Base-by-base conservation (phyloP, 306 rosid species). In the Cucurbita ficifolia region DNA sequence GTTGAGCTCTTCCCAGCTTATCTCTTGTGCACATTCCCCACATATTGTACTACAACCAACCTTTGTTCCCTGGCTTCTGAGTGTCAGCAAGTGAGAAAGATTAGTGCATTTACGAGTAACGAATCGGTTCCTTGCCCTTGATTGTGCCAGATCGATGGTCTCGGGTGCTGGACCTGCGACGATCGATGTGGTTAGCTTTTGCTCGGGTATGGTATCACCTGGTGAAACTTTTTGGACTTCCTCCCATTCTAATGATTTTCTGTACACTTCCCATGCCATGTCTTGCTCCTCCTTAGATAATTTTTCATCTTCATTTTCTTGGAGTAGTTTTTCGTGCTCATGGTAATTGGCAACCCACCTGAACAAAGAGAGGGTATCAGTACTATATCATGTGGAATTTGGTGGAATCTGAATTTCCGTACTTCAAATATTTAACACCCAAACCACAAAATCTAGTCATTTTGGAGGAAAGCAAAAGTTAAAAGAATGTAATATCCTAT, bases 271-370 rank as follows among this genome's bases (percentile, higher is more conserved):
- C 97, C 94, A 90, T 55, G 98, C 97, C 96, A 90, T 81, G 82
- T 89, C 98, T 82, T 94, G 96, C 86, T 94, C 98, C 81, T 94
- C 98, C 82, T 94, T 94, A 6, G 98, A 88, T 45, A 94, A 89
- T 58, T 81, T 90, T 81, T 94, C 98, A 72, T 86, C 98, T 85
- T 90, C 98, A 56, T 89, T 94, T 83, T 94, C 97, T 87, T 90
- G 98, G 46, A 94, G 78, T 56, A 94, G 86, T 12, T 95, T 81
- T 81, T 94, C 98, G 18, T 94, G 98, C 78, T 85, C 88, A 51
- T 94, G 98, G 80, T 79, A 94, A 80, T 90, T 87, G 54, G 86
- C 91, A 61, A 94, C 88, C 98, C 97, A 94, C 75, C 97, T 94
- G 62, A 77, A 76, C 39, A 57, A 3, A 59, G 63, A 2, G 49